A percentile compares a stretch with the other conserved stretches of the same genome.
phyloP scores from a whole-genome alignment of 176 grass and related monocot species.

The Triticum dicoccoides region DNA sequence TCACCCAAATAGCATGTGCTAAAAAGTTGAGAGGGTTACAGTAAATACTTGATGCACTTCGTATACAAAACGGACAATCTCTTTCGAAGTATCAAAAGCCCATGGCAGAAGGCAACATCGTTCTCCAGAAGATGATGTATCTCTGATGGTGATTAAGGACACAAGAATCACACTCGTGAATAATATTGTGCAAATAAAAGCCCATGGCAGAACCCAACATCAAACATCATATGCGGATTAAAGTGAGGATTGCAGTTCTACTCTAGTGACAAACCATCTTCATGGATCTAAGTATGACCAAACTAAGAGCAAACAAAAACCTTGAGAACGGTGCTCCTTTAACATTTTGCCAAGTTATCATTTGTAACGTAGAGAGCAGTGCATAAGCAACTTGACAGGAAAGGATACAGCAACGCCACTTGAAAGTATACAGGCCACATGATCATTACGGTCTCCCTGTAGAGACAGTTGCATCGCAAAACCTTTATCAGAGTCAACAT shows the following conservation, averaged over 20 bases:
- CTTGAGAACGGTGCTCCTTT: neutral
- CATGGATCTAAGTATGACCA: neutral
- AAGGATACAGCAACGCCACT: slow-evolving; percentile 96
- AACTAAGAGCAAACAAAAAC: neutral
- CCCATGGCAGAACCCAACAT: neutral
- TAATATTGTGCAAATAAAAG: neutral
- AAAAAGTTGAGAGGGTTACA: too few species aligned
- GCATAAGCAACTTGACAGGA: slow-evolving; percentile 20
- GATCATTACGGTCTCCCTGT: slow-evolving; percentile 90
- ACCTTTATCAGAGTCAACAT: slow-evolving; percentile 94
- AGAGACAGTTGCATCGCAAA: slow-evolving; percentile 85
- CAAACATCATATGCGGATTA: neutral
- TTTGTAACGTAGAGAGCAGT: neutral
- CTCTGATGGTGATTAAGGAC: too few species aligned
- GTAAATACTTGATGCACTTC: too few species aligned
- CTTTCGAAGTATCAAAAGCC: too few species aligned
- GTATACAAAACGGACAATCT: too few species aligned
- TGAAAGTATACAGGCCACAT: slow-evolving; percentile 88
- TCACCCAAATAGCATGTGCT: too few species aligned
- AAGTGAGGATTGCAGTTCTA: too few species aligned
- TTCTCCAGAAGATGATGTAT: too few species aligned
- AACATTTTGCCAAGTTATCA: slow-evolving; percentile 1
- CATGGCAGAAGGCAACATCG: too few species aligned
- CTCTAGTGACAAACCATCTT: neutral
- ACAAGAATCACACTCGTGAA: too few species aligned